Evolutionary conservation across 495 filamentous ascomycete genomes (phyloP).

Genomic region (Lophium mytilinum): DNA sequence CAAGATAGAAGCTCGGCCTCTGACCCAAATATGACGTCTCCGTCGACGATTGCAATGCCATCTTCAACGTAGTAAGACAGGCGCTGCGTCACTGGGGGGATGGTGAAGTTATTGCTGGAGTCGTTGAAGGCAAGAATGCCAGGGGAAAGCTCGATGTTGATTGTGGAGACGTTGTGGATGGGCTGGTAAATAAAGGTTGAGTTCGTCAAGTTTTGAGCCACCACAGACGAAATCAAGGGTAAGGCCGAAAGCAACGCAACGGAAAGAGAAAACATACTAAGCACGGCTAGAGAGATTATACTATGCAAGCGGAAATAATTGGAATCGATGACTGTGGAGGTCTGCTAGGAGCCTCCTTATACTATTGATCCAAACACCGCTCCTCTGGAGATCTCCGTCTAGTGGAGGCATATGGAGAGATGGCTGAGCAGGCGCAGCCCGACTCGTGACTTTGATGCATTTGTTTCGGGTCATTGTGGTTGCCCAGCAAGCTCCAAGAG

Average conservation of each 20-base stretch:
- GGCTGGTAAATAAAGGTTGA: not conserved
- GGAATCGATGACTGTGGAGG: no score
- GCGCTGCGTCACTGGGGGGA: not conserved
- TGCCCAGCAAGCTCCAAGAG: not conserved
- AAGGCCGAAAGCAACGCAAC: not conserved
- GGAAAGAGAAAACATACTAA: not conserved
- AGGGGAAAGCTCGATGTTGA: not conserved
- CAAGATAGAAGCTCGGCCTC: constrained; percentile 1
- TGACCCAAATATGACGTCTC: constrained; percentile 9
- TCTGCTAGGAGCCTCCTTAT: not conserved
- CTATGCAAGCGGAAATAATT: no score
- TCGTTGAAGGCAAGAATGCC: not conserved
- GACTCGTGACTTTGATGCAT: not conserved
- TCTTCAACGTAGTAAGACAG: constrained; percentile 4
- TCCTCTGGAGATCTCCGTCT: not conserved
- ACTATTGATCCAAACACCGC: not conserved
- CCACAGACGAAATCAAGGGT: not conserved
- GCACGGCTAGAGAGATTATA: no score
- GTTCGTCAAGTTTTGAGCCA: not conserved
- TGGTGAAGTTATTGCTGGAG: not conserved
- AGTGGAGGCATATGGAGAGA: not conserved
- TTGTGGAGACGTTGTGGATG: not conserved
- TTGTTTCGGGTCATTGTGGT: not conserved
- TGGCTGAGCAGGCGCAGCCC: not conserved
- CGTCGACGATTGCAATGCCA: constrained; percentile 9